Percentiles rank a stretch among this genome's conserved stretches.
Evolutionary conservation across 108 stramenopile genomes (phyloP).

Genomic region (Cyclostephanos tholiformis): DNA sequence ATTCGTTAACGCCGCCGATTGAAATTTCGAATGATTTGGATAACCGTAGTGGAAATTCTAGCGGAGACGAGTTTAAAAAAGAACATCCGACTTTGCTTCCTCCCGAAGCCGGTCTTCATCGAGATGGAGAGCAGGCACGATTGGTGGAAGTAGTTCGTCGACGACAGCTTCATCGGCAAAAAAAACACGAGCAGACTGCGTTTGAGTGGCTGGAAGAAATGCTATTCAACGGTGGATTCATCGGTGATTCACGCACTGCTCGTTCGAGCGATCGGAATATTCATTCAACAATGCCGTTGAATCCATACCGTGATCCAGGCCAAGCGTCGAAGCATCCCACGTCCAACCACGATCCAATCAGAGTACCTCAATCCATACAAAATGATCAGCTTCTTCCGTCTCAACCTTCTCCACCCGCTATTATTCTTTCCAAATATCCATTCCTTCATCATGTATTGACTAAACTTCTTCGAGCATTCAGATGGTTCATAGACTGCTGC

Average conservation of each 20-base stretch:
- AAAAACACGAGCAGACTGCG: constrained; percentile 14
- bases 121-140: constrained; percentile 47
- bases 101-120: constrained; percentile 41
- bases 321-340: background rate
- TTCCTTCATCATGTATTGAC: background rate
- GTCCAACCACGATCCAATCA: background rate
- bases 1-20: constrained; percentile 17
- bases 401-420: background rate
- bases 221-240: constrained; percentile 7
- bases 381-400: constrained; percentile 5
- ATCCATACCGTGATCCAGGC: constrained; percentile 22
- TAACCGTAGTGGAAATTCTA: background rate
- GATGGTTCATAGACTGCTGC: constrained; percentile 1
- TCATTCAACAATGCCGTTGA: constrained; percentile 15
- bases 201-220: constrained; percentile 20
- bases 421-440: background rate
- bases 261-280: background rate
- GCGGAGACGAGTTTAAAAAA: background rate
- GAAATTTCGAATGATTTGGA: constrained; percentile 21
- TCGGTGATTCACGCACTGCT: background rate
- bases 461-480: constrained; percentile 1
- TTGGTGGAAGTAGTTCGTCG: constrained; percentile 33
- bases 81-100: background rate
- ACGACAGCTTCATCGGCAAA: constrained; percentile 29
- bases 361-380: background rate